These are phyloP conservation scores for Ophiosphaerella narmari DNA, from an alignment of 2,329 filamentous ascomycete species.

Conservation along the genomic window DNA sequence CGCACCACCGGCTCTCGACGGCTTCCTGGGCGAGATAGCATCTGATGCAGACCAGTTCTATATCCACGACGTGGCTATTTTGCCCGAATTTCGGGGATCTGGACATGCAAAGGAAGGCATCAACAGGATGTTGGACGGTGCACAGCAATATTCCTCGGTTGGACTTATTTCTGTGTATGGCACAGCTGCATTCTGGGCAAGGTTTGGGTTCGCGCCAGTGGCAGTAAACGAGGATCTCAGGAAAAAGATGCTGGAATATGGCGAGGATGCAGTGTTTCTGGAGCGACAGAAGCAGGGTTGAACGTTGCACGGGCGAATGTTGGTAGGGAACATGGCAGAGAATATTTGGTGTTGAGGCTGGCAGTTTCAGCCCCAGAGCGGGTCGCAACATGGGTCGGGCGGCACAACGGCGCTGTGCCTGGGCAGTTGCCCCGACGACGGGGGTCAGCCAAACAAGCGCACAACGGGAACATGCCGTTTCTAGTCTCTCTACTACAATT, in stretches of 20 bases:
- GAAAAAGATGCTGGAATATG: slow-evolving; percentile 17
- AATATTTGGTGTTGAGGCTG: not conserved
- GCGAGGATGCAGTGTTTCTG: slow-evolving; percentile 16
- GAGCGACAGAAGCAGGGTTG: slow-evolving; percentile 10
- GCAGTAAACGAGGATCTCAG: slow-evolving; percentile 5
- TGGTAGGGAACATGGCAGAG: not conserved
- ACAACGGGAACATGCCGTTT: not conserved
- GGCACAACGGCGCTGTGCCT: not conserved
- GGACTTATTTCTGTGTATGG: slow-evolving; percentile 19
- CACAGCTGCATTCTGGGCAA: slow-evolving; percentile 16
- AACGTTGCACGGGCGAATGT: slow-evolving; percentile 1
- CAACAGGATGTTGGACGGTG: slow-evolving; percentile 2
- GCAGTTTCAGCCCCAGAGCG: slow-evolving; percentile 1
- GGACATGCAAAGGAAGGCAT: slow-evolving; percentile 10
- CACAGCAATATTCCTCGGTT: slow-evolving; percentile 6
- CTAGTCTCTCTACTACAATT: not conserved
- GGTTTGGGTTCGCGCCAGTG: slow-evolving; percentile 14
- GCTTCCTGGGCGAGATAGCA: slow-evolving; percentile 8
- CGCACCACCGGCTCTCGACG: slow-evolving; percentile 15
- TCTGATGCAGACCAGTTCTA: slow-evolving; percentile 20
- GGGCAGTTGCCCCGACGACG: slow-evolving; percentile 4
- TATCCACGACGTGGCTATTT: slow-evolving; percentile 25
- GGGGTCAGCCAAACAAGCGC: slow-evolving; percentile 14
- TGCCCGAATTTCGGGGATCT: slow-evolving; percentile 10
- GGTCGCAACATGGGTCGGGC: slow-evolving; percentile 1